A percentile compares a stretch with the other conserved stretches of the same genome.
Conservation (phyloP, 2,329 filamentous ascomycete genomes). For the Stagonosporopsis rhizophila region DNA sequence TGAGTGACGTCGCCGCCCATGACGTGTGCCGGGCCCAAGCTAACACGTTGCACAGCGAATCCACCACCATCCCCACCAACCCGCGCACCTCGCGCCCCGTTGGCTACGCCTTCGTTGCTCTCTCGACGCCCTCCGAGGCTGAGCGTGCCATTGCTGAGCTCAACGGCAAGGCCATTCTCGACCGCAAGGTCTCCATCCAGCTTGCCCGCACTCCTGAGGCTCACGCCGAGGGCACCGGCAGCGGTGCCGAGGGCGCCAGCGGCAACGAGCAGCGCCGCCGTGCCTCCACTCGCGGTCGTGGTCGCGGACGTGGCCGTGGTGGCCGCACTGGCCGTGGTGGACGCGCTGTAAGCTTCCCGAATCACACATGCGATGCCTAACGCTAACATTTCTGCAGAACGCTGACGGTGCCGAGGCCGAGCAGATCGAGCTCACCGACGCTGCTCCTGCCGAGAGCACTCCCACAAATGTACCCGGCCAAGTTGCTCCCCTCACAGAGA, state of each 20-base stretch:
- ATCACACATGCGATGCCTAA: background rate
- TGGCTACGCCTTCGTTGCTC: conserved; percentile 98
- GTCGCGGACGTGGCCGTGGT: conserved; percentile 67
- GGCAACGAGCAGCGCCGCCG: conserved; percentile 68
- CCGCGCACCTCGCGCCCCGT: conserved; percentile 97
- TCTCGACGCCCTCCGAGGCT: conserved; percentile 91
- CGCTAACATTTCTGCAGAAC: conserved; percentile 38
- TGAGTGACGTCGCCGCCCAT: conserved; percentile 64
- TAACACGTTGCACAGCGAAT: conserved; percentile 72
- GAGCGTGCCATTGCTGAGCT: conserved; percentile 95
- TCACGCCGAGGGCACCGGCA: conserved; percentile 74
- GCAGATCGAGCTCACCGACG: conserved; percentile 54
- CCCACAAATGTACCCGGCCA: conserved; percentile 61
- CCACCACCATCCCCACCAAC: conserved; percentile 98
- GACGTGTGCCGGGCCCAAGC: conserved; percentile 17
- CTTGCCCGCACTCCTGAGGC: conserved; percentile 96
- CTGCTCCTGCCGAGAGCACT: conserved; percentile 51
- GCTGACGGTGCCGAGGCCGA: conserved; percentile 56
- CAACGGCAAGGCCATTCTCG: conserved; percentile 95
- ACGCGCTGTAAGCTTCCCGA: conserved; percentile 66
- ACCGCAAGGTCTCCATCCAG: conserved; percentile 99
- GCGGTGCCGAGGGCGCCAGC: conserved; percentile 75
- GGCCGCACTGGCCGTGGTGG: conserved; percentile 69
- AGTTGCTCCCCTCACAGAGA: conserved; percentile 58
- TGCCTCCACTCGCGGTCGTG: conserved; percentile 62